These are phyloP conservation scores for Monascus ruber DNA, from an alignment of 2,329 filamentous ascomycete species.

Conservation along the genomic window DNA sequence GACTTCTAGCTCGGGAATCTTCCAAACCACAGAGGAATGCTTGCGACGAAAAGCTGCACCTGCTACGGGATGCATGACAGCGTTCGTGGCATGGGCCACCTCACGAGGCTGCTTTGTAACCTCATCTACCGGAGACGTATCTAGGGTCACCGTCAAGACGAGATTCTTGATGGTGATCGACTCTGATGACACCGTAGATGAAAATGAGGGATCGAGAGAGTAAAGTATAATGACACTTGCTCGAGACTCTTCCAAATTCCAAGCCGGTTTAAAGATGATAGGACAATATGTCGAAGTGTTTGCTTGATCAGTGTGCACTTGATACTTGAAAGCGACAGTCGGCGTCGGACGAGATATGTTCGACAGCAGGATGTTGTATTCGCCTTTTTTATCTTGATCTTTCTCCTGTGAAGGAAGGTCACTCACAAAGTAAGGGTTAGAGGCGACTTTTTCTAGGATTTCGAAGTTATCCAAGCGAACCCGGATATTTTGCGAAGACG, in stretches of 20 bases:
- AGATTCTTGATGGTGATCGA: conserved; percentile 61
- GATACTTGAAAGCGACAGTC: conserved; percentile 83
- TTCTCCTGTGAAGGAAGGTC: conserved; percentile 39
- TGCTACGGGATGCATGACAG: conserved; percentile 36
- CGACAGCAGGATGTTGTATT: conserved; percentile 65
- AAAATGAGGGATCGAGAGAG: conserved; percentile 63
- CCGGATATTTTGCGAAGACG: conserved; percentile 42
- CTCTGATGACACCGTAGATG: conserved; percentile 28
- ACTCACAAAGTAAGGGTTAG: conserved; percentile 82
- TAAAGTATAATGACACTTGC: conserved; percentile 80
- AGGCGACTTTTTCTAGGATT: conserved; percentile 80
- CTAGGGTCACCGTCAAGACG: conserved; percentile 50
- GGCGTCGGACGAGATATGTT: conserved; percentile 54
- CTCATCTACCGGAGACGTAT: conserved; percentile 28
- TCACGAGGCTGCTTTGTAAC: conserved; percentile 36
- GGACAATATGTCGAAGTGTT: conserved; percentile 53
- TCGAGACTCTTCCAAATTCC: conserved; percentile 77
- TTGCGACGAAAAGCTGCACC: conserved; percentile 36
- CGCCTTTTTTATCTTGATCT: conserved; percentile 49
- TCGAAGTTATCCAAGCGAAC: conserved; percentile 82
- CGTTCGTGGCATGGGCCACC: conserved; percentile 29
- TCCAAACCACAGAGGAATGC: conserved; percentile 35
- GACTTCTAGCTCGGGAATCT: conserved; percentile 39
- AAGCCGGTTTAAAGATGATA: conserved; percentile 60
- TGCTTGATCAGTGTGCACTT: conserved; percentile 59